Evolutionary conservation across 2,329 filamentous ascomycete genomes (phyloP).

Genomic region (Diaporthe nobilis): DNA sequence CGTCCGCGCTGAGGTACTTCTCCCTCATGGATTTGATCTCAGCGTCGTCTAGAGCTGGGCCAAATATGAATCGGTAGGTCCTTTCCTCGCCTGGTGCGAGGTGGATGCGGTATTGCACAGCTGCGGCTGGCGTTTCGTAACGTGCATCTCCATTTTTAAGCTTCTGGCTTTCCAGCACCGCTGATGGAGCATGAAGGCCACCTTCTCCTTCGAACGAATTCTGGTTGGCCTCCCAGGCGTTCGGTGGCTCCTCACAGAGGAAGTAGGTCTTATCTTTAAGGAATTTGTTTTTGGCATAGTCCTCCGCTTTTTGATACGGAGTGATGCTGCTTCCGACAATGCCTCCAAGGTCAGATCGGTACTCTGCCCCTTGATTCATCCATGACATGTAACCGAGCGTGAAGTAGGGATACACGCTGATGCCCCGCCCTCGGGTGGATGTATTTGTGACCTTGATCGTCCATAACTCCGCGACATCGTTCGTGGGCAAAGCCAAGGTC

Average conservation of each 20-base stretch:
- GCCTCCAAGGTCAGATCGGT: constrained; percentile 62
- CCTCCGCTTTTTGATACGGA: constrained; percentile 69
- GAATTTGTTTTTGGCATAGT: constrained; percentile 70
- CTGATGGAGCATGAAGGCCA: constrained; percentile 65
- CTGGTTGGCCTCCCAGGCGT: constrained; percentile 67
- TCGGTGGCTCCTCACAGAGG: constrained; percentile 64
- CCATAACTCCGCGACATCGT: constrained; percentile 71
- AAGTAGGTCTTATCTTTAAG: constrained; percentile 72
- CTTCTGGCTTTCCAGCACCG: constrained; percentile 52
- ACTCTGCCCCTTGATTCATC: constrained; percentile 72
- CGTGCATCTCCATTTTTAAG: constrained; percentile 64
- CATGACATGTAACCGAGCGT: constrained; percentile 73
- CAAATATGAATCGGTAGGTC: constrained; percentile 69
- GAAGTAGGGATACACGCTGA: constrained; percentile 71
- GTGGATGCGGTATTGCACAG: constrained; percentile 64
- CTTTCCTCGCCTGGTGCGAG: constrained; percentile 56
- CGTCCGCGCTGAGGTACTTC: constrained; percentile 64
- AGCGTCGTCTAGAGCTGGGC: constrained; percentile 65
- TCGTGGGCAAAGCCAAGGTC: constrained; percentile 64
- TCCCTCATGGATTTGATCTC: constrained; percentile 62
- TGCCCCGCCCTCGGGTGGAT: constrained; percentile 58
- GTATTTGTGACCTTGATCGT: constrained; percentile 66
- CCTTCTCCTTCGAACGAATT: constrained; percentile 69
- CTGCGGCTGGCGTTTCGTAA: constrained; percentile 68
- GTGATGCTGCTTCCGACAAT: constrained; percentile 67